A percentile compares a stretch with the other conserved stretches of the same genome.
phyloP scores from a whole-genome alignment of 768 basidiomycete species.

The Thelephora ganbajun region DNA sequence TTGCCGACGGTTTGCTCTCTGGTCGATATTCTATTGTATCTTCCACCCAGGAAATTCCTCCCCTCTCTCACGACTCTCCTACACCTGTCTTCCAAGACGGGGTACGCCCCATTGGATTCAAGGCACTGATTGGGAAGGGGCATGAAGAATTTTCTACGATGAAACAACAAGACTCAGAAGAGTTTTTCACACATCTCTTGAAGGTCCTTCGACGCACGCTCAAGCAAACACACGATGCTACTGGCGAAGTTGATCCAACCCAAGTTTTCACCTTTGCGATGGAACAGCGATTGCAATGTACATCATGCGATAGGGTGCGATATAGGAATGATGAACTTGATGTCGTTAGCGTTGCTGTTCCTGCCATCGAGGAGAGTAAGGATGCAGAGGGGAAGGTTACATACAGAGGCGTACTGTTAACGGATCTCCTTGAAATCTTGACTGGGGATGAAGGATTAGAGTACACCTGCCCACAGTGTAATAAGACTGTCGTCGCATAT shows the following conservation, averaged over 20 bases:
- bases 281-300: slow-evolving; percentile 82
- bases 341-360: slow-evolving; percentile 67
- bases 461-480: slow-evolving; percentile 69
- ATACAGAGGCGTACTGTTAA: slow-evolving; percentile 51
- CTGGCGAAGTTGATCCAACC: slow-evolving; percentile 48
- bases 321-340: slow-evolving; percentile 72
- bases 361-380: slow-evolving; percentile 41
- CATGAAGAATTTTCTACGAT: slow-evolving; percentile 93
- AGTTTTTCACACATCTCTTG: slow-evolving; percentile 79
- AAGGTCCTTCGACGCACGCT: slow-evolving; percentile 56
- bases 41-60: slow-evolving; percentile 15
- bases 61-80: slow-evolving; percentile 24
- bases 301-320: slow-evolving; percentile 62
- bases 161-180: slow-evolving; percentile 94
- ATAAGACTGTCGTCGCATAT: slow-evolving; percentile 48
- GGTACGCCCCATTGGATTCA: slow-evolving; percentile 71
- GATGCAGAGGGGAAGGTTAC: slow-evolving; percentile 45
- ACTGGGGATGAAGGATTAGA: slow-evolving; percentile 55
- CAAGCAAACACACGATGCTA: slow-evolving; percentile 22
- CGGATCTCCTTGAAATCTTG: slow-evolving; percentile 44
- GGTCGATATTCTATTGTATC: slow-evolving; percentile 65
- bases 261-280: slow-evolving; percentile 65
- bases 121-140: slow-evolving; percentile 79
- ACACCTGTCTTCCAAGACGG: slow-evolving; percentile 69
- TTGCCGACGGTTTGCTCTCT: slow-evolving; percentile 85